Evolutionary conservation across 495 filamentous ascomycete species (phyloP), one percentile per base, ranked within the genome.

Genomic region (Penicillium alfredii): DNA sequence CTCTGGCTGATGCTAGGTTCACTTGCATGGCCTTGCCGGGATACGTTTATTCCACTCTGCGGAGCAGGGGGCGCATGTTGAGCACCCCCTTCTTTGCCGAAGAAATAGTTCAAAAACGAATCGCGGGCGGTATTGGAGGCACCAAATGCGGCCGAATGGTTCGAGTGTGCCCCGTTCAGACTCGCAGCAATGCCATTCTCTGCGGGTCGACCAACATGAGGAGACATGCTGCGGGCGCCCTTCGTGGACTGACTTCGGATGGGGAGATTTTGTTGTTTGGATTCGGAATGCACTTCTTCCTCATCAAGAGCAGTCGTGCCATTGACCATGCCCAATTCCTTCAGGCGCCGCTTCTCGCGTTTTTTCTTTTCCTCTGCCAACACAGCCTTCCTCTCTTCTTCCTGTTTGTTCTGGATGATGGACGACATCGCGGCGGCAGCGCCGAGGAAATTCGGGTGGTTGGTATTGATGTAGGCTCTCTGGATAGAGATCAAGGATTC

Each of bases 381-480:
- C 22, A 84, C 62, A 20, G 73, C 77, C 56, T 88, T 88, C 55
- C 84, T 77, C 55, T 97, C 92, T 55, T 88, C 80, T 40, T 99
- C 90, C 54, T 96, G 87, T 60, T 88, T 93, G 51, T 82, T 87
- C 51, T 81, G 83, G 23, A 99, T 90, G 32, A 97, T 90, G 7
- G 88, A 84, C 36, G 84, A 86, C 92, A 99, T 99, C 16, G 92
- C 92, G n/a, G 88, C 89, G 5, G 92, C 90, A 8, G 92, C 92
- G 27, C 92, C 93, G 13, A 96, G 76, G 69, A 99, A 99, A 52
- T 99, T 99, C 20, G 92, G 92, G 49, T 99, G 92, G 56, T 99
- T 99, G 25, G 92, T 99, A 63, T 99, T 99, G 61, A 99, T 96
- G 59, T 99, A 99, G 10, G 92, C 92, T 40, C 92, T 76, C 63